A percentile compares a stretch with the other conserved stretches of the same genome.
These are phyloP conservation scores for Teunomyces tritomae DNA, from an alignment of 805 yeast genomes.

Conservation along the genomic window DNA sequence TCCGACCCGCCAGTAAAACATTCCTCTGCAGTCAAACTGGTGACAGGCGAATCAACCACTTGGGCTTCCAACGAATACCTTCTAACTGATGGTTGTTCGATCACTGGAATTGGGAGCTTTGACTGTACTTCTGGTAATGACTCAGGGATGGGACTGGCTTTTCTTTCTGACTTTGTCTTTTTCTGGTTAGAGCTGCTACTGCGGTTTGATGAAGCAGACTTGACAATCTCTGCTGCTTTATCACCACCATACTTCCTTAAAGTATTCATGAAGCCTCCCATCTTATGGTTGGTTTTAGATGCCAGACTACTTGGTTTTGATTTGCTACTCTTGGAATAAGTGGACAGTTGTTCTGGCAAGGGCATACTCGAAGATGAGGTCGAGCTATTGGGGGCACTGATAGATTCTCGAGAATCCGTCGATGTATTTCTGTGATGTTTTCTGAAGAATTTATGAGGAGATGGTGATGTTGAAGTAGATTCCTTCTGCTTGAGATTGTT, in stretches of 20 bases:
- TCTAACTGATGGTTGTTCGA: background rate
- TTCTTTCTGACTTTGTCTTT: background rate
- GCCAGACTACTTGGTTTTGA: background rate
- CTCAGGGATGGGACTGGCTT: background rate
- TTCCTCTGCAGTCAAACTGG: background rate
- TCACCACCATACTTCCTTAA: slow-evolving; percentile 41
- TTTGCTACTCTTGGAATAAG: background rate
- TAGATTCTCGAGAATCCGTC: slow-evolving; percentile 7
- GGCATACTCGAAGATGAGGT: slow-evolving; percentile 16
- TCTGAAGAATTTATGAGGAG: slow-evolving; percentile 50
- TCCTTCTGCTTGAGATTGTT: slow-evolving; percentile 18
- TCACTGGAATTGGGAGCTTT: background rate
- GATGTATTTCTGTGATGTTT: slow-evolving; percentile 65
- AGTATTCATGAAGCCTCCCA: slow-evolving; percentile 39
- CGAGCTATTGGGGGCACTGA: slow-evolving; percentile 14
- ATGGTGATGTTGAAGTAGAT: slow-evolving; percentile 15
- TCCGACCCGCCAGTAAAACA: background rate
- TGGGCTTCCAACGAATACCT: slow-evolving; percentile 2
- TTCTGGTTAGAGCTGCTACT: slow-evolving; percentile 1
- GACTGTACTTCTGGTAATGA: background rate
- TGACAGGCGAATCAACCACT: background rate
- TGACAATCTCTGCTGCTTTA: slow-evolving; percentile 36
- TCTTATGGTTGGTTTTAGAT: slow-evolving; percentile 9
- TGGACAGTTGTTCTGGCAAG: background rate
- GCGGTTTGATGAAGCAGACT: slow-evolving; percentile 8